These are phyloP conservation scores for Phylloporus sp. DNA, from an alignment of 768 basidiomycete genomes.

Conservation along the genomic window DNA sequence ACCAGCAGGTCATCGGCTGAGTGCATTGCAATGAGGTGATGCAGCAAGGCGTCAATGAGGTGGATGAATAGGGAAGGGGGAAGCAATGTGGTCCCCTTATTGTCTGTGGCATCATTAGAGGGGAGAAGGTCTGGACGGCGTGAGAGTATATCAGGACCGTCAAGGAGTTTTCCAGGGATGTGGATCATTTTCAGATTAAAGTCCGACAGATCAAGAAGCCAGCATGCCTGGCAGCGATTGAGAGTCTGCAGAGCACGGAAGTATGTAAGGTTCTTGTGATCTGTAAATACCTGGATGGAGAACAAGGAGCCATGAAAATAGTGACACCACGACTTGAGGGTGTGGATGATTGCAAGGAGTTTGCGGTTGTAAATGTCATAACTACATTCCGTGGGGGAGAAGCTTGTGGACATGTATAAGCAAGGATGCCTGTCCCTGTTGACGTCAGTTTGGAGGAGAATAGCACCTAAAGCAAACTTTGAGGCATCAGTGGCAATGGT, in stretches of 20 bases:
- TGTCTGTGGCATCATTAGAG: background rate
- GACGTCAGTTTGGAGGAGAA: background rate
- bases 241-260: background rate
- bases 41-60: background rate
- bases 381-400: conserved; percentile 35
- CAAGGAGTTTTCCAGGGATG: background rate
- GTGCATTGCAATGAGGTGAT: background rate
- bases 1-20: no score
- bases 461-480: background rate
- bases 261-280: conserved; percentile 23
- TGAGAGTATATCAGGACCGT: background rate
- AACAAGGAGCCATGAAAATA: conserved; percentile 9
- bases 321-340: background rate
- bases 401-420: background rate
- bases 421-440: background rate
- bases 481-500: background rate
- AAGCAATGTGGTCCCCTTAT: background rate
- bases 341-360: background rate
- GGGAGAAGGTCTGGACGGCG: background rate
- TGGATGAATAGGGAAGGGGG: background rate
- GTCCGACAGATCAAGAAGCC: background rate
- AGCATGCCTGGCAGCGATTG: background rate
- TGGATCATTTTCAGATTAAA: background rate
- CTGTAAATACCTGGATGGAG: conserved; percentile 31
- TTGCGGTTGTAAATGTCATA: conserved; percentile 43